Evolutionary conservation across 148 eudicot genomes (phyloP).

Genomic region (Cornus kousa): DNA sequence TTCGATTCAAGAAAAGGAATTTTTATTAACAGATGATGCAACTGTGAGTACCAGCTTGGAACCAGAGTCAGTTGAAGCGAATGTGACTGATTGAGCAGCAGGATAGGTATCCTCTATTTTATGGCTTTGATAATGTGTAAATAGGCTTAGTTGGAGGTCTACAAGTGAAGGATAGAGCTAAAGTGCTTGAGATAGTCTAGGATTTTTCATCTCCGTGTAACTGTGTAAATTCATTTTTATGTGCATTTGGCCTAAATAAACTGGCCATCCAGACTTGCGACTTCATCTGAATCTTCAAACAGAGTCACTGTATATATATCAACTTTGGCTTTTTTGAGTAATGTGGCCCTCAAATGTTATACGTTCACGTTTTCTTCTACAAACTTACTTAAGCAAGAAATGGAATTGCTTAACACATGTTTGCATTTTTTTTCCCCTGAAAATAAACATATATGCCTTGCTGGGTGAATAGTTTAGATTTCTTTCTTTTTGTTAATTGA

Average conservation of each 20-base stretch:
- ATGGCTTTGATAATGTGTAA: neutral
- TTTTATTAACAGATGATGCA: neutral
- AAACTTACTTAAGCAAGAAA: too few species aligned
- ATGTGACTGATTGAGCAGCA: conserved; percentile 31
- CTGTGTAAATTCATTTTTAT: too few species aligned
- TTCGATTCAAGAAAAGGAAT: conserved; percentile 23
- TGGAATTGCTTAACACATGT: too few species aligned
- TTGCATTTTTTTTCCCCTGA: too few species aligned
- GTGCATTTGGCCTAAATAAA: neutral
- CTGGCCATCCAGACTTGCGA: neutral
- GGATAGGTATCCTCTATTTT: neutral
- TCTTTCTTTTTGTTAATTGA: too few species aligned
- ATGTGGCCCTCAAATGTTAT: too few species aligned
- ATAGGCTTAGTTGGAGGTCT: neutral
- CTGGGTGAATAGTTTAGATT: too few species aligned
- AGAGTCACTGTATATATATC: neutral
- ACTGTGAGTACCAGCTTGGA: conserved; percentile 25
- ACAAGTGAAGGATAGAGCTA: neutral
- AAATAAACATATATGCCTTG: too few species aligned
- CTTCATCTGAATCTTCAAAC: neutral
- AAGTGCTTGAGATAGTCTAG: neutral
- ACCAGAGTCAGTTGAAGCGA: conserved; percentile 28
- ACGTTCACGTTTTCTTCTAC: too few species aligned
- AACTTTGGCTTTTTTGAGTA: neutral
- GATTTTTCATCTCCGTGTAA: too few species aligned